Evolutionary conservation across 1,139 yeast genomes (phyloP).

Genomic region (Wickerhamiella infanticola): DNA sequence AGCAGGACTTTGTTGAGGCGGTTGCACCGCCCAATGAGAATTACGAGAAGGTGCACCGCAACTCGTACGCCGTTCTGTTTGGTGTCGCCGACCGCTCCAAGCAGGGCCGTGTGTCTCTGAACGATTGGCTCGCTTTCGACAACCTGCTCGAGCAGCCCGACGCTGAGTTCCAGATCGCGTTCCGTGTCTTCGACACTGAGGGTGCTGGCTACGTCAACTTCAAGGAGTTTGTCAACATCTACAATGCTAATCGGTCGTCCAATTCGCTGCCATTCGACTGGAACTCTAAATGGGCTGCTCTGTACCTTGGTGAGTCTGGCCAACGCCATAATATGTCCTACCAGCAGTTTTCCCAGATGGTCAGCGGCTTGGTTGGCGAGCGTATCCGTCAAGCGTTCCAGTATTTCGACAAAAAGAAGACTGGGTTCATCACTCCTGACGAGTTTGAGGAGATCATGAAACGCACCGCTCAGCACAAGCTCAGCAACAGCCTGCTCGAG

Average conservation of each 20-base stretch:
- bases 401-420: slow-evolving; percentile 23
- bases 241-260: slow-evolving; percentile 23
- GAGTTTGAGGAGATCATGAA: slow-evolving; percentile 28
- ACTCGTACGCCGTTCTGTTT: slow-evolving; percentile 31
- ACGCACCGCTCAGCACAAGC: slow-evolving; percentile 28
- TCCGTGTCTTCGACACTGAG: slow-evolving; percentile 27
- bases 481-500: slow-evolving; percentile 26
- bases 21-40: slow-evolving; percentile 30
- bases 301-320: slow-evolving; percentile 27
- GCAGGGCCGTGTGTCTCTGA: slow-evolving; percentile 23
- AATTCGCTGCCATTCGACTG: slow-evolving; percentile 31
- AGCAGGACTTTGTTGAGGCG: slow-evolving; percentile 29
- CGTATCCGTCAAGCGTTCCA: slow-evolving; percentile 33
- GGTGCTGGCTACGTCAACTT: slow-evolving; percentile 29
- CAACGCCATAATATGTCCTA: slow-evolving; percentile 28
- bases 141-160: slow-evolving; percentile 29
- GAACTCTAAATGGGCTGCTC: slow-evolving; percentile 29
- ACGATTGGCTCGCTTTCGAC: slow-evolving; percentile 29
- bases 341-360: slow-evolving; percentile 31
- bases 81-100: slow-evolving; percentile 27
- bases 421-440: slow-evolving; percentile 29
- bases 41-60: slow-evolving; percentile 28
- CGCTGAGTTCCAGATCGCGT: slow-evolving; percentile 34
- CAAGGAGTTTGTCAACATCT: slow-evolving; percentile 25
- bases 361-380: slow-evolving; percentile 31